Evolutionary conservation across 768 basidiomycete species (phyloP).

Genomic region (Tylopilus subfusipes): DNA sequence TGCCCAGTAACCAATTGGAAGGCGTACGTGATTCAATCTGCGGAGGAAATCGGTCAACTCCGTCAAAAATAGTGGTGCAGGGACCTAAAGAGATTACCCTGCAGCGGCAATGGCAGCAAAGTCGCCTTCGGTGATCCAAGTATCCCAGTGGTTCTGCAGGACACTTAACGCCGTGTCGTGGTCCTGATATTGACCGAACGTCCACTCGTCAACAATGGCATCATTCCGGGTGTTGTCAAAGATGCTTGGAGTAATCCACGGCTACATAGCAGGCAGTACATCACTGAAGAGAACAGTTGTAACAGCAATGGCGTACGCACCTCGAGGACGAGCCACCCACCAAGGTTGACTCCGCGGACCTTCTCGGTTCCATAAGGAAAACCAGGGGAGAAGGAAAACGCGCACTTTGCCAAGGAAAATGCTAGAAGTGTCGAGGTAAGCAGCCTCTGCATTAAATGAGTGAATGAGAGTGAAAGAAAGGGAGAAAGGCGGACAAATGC

Average conservation of each 20-base stretch:
- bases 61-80: not conserved
- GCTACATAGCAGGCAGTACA: slow-evolving; percentile 48
- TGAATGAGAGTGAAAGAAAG: slow-evolving; percentile 51
- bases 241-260: slow-evolving; percentile 77
- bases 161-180: slow-evolving; percentile 43
- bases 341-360: slow-evolving; percentile 82
- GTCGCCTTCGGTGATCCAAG: slow-evolving; percentile 82
- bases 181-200: slow-evolving; percentile 65
- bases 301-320: slow-evolving; percentile 25
- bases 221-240: slow-evolving; percentile 54
- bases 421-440: slow-evolving; percentile 23
- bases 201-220: slow-evolving; percentile 73
- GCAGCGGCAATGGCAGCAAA: slow-evolving; percentile 71
- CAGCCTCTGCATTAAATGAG: slow-evolving; percentile 24
- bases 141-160: slow-evolving; percentile 70
- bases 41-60: slow-evolving; percentile 4
- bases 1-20: slow-evolving; percentile 91
- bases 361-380: slow-evolving; percentile 73
- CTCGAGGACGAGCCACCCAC: slow-evolving; percentile 59
- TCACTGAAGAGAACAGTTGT: slow-evolving; percentile 25
- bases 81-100: slow-evolving; percentile 42
- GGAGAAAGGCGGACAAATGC: slow-evolving; percentile 37
- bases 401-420: slow-evolving; percentile 27
- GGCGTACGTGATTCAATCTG: slow-evolving; percentile 77
- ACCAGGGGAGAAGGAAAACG: slow-evolving; percentile 41